These are phyloP conservation scores for Colletotrichum orchidophilum DNA, from an alignment of 2,329 filamentous ascomycete species.

Conservation along the genomic window DNA sequence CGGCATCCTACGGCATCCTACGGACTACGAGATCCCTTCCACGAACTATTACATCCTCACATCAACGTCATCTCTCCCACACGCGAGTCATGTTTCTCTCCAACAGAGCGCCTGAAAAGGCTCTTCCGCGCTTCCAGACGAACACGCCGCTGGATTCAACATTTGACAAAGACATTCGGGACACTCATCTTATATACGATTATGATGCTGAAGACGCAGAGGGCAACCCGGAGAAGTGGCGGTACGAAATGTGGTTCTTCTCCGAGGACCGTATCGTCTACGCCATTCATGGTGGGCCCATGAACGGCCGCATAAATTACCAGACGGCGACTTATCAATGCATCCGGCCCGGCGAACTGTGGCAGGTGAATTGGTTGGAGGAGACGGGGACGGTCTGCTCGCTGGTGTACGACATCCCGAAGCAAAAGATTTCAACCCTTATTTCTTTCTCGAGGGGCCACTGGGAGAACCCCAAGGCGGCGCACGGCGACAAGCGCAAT, in stretches of 20 bases:
- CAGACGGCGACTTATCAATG: conserved; percentile 66
- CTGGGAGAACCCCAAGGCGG: conserved; percentile 60
- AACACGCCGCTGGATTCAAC: conserved; percentile 36
- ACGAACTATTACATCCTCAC: neutral
- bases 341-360: conserved; percentile 64
- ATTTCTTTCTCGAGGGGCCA: conserved; percentile 65
- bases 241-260: conserved; percentile 70
- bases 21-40: too few species aligned
- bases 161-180: conserved; percentile 61
- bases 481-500: conserved; percentile 66
- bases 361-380: conserved; percentile 70
- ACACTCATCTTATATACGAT: conserved; percentile 66
- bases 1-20: too few species aligned
- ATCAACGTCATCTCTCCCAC: neutral
- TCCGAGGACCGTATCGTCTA: conserved; percentile 64
- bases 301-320: conserved; percentile 64
- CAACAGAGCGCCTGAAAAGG: conserved; percentile 15
- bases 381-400: conserved; percentile 67
- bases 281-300: conserved; percentile 67
- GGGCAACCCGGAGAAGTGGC: conserved; percentile 66
- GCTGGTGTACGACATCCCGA: conserved; percentile 63
- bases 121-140: conserved; percentile 33
- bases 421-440: conserved; percentile 59
- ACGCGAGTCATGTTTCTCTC: conserved; percentile 33
- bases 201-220: conserved; percentile 58